These are phyloP conservation scores for Boletus vinaceobasis DNA, from an alignment of 768 basidiomycete species.

Conservation along the genomic window DNA sequence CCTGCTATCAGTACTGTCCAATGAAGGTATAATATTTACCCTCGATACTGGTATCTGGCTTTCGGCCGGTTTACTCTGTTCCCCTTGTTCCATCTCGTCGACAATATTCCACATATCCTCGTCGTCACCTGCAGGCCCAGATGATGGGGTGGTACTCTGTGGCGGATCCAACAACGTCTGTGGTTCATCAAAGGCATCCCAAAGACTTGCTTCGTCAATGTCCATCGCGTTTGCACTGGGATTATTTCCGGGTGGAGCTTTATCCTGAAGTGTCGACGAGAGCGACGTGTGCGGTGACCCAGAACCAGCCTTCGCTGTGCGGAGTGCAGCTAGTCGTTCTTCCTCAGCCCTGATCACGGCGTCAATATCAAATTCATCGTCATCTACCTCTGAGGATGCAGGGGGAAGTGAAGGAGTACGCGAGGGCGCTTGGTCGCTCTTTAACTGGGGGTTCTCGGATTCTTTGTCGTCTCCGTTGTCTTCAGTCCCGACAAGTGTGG, in stretches of 20 bases:
- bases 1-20: conserved; percentile 6
- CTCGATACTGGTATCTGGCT: conserved; percentile 25
- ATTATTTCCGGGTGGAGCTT: conserved; percentile 4
- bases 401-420: conserved; percentile 39
- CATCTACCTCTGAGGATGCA: conserved; percentile 39
- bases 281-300: background rate
- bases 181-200: conserved; percentile 27
- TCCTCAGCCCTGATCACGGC: conserved; percentile 48
- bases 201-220: conserved; percentile 40
- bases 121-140: conserved; percentile 38
- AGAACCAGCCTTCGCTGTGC: conserved; percentile 7
- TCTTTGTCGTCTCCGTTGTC: conserved; percentile 14
- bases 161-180: conserved; percentile 1
- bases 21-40: conserved; percentile 15
- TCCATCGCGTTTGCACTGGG: conserved; percentile 18
- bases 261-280: conserved; percentile 5
- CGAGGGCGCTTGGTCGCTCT: conserved; percentile 33
- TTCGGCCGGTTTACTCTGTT: conserved; percentile 2
- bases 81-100: conserved; percentile 46
- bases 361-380: conserved; percentile 52
- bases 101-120: conserved; percentile 75
- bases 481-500: conserved; percentile 27
- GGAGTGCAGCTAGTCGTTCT: conserved; percentile 29
- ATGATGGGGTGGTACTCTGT: background rate
- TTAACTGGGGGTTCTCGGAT: conserved; percentile 3